These are phyloP conservation scores for Kwoniella europaea DNA, from an alignment of 768 basidiomycete genomes.

Conservation along the genomic window DNA sequence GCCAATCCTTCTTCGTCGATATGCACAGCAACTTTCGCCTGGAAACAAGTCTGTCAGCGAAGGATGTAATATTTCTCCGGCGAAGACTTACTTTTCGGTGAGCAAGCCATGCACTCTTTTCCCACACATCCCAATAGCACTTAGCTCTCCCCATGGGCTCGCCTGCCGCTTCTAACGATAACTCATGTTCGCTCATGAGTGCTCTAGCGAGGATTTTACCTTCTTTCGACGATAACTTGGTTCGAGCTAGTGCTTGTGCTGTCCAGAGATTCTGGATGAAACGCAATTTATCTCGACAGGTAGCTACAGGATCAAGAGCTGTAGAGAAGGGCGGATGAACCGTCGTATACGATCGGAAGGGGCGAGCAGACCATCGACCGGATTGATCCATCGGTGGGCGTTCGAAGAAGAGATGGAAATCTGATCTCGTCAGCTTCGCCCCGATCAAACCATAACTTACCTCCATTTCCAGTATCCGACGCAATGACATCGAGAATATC, in stretches of 20 bases:
- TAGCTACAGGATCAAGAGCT: slow-evolving; percentile 70
- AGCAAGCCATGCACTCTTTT: slow-evolving; percentile 65
- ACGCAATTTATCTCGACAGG: slow-evolving; percentile 72
- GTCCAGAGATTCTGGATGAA: slow-evolving; percentile 91
- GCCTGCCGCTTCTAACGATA: slow-evolving; percentile 59
- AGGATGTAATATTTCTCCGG: no score
- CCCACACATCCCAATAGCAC: slow-evolving; percentile 89
- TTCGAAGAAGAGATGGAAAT: slow-evolving; percentile 84
- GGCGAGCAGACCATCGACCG: slow-evolving; percentile 85
- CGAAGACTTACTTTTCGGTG: slow-evolving; percentile 69
- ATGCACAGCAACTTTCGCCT: slow-evolving; percentile 89
- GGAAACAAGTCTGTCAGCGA: slow-evolving; percentile 7
- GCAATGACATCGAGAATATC: slow-evolving; percentile 82
- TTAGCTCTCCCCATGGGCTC: slow-evolving; percentile 60
- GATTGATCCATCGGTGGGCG: slow-evolving; percentile 78
- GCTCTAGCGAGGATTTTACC: slow-evolving; percentile 21
- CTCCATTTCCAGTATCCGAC: slow-evolving; percentile 76
- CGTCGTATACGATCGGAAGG: slow-evolving; percentile 77
- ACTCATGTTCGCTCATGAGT: slow-evolving; percentile 76
- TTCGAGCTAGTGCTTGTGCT: slow-evolving; percentile 79
- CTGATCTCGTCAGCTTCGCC: slow-evolving; percentile 60
- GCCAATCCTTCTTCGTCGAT: slow-evolving; percentile 77
- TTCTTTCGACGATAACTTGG: slow-evolving; percentile 65
- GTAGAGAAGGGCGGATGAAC: slow-evolving; percentile 74
- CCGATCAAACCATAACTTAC: slow-evolving; percentile 61